Percentiles rank a stretch among this genome's conserved stretches.
phyloP scores from a whole-genome alignment of 2,329 filamentous ascomycete genomes.

The Ustulina deusta region DNA sequence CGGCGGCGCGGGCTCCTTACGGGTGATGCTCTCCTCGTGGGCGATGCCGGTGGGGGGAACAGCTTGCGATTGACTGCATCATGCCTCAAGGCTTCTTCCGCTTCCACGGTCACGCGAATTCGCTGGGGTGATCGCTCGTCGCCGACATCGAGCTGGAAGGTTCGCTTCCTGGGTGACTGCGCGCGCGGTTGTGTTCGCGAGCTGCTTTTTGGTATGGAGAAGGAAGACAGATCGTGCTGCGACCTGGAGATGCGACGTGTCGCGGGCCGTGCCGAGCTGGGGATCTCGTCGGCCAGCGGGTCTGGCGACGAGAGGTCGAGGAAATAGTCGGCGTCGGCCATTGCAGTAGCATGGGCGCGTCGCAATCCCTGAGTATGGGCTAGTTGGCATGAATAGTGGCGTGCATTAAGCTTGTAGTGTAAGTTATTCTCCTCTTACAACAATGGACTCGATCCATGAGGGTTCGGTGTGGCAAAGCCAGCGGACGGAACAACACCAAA shows the following conservation, averaged over 20 bases:
- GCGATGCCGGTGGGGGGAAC: slow-evolving; percentile 54
- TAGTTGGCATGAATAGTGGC: slow-evolving; percentile 27
- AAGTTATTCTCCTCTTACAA: slow-evolving; percentile 13
- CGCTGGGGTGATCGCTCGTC: slow-evolving; percentile 63
- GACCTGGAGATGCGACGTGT: slow-evolving; percentile 46
- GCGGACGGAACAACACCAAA: slow-evolving; percentile 38
- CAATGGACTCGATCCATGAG: slow-evolving; percentile 19
- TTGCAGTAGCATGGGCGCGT: slow-evolving; percentile 36
- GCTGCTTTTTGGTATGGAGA: slow-evolving; percentile 60
- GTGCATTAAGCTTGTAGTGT: slow-evolving; percentile 11
- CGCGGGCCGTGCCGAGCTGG: slow-evolving; percentile 44
- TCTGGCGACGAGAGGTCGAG: slow-evolving; percentile 53
- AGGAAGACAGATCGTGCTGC: slow-evolving; percentile 52
- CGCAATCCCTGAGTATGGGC: slow-evolving; percentile 6
- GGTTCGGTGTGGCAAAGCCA: slow-evolving; percentile 31
- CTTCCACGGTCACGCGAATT: slow-evolving; percentile 68
- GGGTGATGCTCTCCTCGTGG: slow-evolving; percentile 58
- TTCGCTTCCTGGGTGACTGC: slow-evolving; percentile 66
- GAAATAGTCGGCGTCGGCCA: slow-evolving; percentile 45
- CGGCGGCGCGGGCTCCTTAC: slow-evolving; percentile 53
- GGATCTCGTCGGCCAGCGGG: slow-evolving; percentile 50
- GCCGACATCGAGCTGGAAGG: slow-evolving; percentile 68
- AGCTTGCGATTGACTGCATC: slow-evolving; percentile 52
- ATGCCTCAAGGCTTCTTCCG: slow-evolving; percentile 49
- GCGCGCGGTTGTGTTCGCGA: slow-evolving; percentile 53